These are phyloP conservation scores for Zea luxurians DNA, from an alignment of 176 grass and related monocot genomes.

Conservation along the genomic window DNA sequence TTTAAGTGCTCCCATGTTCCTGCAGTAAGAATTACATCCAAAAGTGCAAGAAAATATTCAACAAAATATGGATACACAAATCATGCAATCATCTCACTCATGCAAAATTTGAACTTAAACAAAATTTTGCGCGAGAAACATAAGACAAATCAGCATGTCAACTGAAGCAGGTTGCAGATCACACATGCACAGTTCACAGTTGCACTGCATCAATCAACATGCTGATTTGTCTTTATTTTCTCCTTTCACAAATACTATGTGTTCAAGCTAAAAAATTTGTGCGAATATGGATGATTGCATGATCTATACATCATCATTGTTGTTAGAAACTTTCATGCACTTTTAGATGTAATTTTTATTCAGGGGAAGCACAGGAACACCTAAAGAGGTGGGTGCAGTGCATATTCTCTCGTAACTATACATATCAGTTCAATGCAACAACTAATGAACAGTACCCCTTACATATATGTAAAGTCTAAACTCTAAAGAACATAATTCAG, in stretches of 20 bases:
- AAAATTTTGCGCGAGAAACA: neutral
- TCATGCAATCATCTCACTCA: neutral
- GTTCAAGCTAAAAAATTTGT: neutral
- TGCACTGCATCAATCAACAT: neutral
- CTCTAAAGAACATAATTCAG: conserved; percentile 2
- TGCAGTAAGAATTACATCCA: neutral
- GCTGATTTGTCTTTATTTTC: neutral
- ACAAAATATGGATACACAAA: neutral
- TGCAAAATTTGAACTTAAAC: neutral
- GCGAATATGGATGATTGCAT: neutral
- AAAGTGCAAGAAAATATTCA: neutral
- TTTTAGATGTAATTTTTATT: neutral
- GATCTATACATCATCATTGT: neutral
- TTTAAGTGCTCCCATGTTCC: neutral
- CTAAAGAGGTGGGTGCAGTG: neutral
- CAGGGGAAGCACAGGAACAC: neutral
- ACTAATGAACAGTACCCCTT: conserved; percentile 1
- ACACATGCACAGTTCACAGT: neutral
- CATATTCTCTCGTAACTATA: neutral
- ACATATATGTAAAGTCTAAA: neutral
- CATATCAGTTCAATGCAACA: conserved; percentile 2
- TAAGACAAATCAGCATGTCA: neutral
- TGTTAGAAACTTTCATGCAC: neutral
- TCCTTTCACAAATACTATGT: neutral
- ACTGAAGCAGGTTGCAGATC: neutral